Base-by-base conservation (phyloP, 805 yeast genomes). In the Metschnikowia lunata region DNA sequence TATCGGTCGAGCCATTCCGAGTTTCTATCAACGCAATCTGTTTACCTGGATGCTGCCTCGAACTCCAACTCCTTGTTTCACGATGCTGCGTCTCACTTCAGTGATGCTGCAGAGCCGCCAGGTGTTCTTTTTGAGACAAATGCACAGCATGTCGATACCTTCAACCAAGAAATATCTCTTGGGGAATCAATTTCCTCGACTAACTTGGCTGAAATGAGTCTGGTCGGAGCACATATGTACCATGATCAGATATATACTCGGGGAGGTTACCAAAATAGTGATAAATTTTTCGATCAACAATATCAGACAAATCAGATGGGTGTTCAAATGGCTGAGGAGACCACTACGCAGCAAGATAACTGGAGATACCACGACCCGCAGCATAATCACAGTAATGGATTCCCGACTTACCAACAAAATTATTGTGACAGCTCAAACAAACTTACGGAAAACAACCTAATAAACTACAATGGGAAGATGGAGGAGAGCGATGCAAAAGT, bases 151-250 rank as follows among this genome's bases (percentile, higher is more conserved):
- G 39, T n/a, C 13, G 56, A 55, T 36, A 36, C 51, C 4, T 67
- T 67, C 47, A 67, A 63, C 41, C 55, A 56, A 23, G 74, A 67
- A 47, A 67, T 70, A 14, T 63, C 58, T 1, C 55, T 70, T 30
- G 75, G 75, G 2, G 70, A 64, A 31, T 67, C 72, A 6, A 59
- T 70, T 2, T 64, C 69, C 26, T 55, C 61, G 39, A 63, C 71
- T 0, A 66, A 70, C 49, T 57, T 70, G 45, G 50, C 34, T 9
- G 40, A 30, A 7, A 42, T 51, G 43, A 23, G 26, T 12, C 36
- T 26, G 23, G 33, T 26, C 8, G 39, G 36, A 12, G 31, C 30
- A 11, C 34, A 26, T 11, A 11, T 27, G 10, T 39, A 35, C 14
- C 15, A 18, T 8, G 42, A 38, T 5, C 31, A 31, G 11, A 30